Evolutionary conservation across 768 basidiomycete genomes (phyloP).

Genomic region (Gymnopilus dilepis): DNA sequence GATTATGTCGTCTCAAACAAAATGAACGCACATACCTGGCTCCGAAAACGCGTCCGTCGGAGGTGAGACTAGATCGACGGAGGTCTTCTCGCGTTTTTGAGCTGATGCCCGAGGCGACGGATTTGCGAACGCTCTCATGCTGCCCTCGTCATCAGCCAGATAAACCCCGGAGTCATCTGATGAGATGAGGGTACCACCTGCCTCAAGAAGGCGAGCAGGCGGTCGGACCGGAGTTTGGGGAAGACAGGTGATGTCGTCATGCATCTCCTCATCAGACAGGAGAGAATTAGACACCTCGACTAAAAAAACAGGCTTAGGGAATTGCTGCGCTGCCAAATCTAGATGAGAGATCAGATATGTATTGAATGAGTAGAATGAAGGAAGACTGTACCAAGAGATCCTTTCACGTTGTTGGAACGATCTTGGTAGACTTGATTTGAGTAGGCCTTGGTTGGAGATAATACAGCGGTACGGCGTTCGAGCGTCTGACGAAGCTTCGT

Average conservation of each 20-base stretch:
- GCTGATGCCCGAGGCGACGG: slow-evolving; percentile 1
- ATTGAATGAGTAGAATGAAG: not conserved
- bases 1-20: not conserved
- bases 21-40: slow-evolving; percentile 18
- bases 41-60: slow-evolving; percentile 23
- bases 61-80: slow-evolving; percentile 31
- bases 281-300: not conserved
- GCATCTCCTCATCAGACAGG: not conserved
- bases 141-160: not conserved
- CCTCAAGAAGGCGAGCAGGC: not conserved
- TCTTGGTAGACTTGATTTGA: slow-evolving; percentile 1
- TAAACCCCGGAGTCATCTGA: slow-evolving; percentile 2
- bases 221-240: not conserved
- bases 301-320: not conserved
- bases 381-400: not conserved
- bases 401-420: not conserved
- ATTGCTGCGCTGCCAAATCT: not conserved
- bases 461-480: not conserved
- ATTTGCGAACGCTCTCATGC: slow-evolving; percentile 4
- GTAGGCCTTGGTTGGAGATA: slow-evolving; percentile 5
- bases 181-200: not conserved
- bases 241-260: not conserved
- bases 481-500: not conserved
- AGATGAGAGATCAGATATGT: not conserved
- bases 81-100: slow-evolving; percentile 10